phyloP scores from a whole-genome alignment of 371 early-diverging fungal genomes.

The Mortierella sp. region DNA sequence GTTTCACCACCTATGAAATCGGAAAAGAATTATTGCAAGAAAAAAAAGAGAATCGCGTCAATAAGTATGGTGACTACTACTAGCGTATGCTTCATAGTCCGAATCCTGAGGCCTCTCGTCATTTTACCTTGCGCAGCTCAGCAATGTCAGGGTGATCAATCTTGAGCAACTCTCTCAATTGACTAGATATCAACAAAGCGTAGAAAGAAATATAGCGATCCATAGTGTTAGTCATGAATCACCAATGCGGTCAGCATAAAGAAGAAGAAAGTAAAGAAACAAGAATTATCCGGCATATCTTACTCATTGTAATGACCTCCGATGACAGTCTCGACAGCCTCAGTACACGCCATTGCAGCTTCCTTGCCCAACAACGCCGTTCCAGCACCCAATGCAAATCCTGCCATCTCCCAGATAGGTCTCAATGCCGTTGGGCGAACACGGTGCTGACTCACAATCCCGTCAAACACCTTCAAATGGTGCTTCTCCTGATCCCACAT shows the following conservation, averaged over 20 bases:
- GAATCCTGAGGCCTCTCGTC: too few relatives aligned
- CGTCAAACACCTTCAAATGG: conserved; percentile 87
- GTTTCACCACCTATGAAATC: conserved; percentile 68
- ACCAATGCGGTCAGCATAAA: not conserved
- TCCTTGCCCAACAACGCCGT: conserved; percentile 94
- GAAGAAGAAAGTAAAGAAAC: not conserved
- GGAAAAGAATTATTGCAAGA: not conserved
- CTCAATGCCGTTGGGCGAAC: conserved; percentile 90
- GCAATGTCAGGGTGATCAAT: conserved; percentile 76
- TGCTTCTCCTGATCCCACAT: conserved; percentile 97
- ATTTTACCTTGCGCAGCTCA: conserved; percentile 71
- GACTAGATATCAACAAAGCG: conserved; percentile 59
- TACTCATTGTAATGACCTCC: conserved; percentile 97
- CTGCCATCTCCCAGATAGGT: conserved; percentile 92
- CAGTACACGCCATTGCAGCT: conserved; percentile 98
- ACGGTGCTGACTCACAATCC: conserved; percentile 79
- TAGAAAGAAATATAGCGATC: not conserved
- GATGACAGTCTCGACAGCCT: conserved; percentile 98
- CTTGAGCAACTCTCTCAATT: conserved; percentile 80
- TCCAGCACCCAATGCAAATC: conserved; percentile 89
- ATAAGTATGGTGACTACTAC: not conserved
- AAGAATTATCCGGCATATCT: conserved; percentile 14
- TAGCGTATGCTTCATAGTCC: too few relatives aligned
- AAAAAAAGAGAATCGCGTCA: not conserved
- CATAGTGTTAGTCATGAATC: not conserved